phyloP scores from a whole-genome alignment of 2,329 filamentous ascomycete genomes.

The Clonostachys rhizophaga region DNA sequence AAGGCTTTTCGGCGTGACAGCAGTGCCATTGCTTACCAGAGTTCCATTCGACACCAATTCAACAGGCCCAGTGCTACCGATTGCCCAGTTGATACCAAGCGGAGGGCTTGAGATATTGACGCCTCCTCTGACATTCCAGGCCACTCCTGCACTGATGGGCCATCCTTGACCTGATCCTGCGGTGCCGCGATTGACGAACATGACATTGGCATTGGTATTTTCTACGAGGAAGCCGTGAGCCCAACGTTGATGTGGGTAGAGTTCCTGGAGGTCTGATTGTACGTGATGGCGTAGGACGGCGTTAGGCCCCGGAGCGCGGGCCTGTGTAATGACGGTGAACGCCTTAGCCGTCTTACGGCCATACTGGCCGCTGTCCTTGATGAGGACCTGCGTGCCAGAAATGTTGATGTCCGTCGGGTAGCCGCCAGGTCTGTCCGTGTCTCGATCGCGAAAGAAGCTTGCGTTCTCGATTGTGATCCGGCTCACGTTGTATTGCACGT shows the following conservation, averaged over 20 bases:
- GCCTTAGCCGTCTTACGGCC: neutral
- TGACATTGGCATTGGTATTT: neutral
- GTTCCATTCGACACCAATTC: neutral
- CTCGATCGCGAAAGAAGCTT: neutral
- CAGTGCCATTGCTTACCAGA: too few relatives aligned
- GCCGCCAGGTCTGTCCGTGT: neutral
- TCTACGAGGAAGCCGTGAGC: neutral
- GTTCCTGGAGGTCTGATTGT: neutral
- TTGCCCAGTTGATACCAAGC: neutral
- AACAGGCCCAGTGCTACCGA: neutral
- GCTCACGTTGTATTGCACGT: neutral
- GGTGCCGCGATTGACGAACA: neutral
- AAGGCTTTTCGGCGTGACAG: too few relatives aligned
- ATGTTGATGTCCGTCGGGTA: neutral
- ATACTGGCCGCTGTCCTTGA: neutral
- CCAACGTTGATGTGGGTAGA: neutral
- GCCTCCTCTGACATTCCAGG: constrained; percentile 1
- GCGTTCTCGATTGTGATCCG: neutral
- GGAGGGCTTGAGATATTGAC: neutral
- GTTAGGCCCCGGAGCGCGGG: neutral
- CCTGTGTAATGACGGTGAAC: too few relatives aligned
- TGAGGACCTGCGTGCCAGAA: neutral
- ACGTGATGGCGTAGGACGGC: neutral
- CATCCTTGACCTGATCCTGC: neutral
- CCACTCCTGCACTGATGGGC: neutral